These are phyloP conservation scores for Kurtzmaniella natalensis DNA, from an alignment of 1,139 yeast genomes.

Conservation along the genomic window DNA sequence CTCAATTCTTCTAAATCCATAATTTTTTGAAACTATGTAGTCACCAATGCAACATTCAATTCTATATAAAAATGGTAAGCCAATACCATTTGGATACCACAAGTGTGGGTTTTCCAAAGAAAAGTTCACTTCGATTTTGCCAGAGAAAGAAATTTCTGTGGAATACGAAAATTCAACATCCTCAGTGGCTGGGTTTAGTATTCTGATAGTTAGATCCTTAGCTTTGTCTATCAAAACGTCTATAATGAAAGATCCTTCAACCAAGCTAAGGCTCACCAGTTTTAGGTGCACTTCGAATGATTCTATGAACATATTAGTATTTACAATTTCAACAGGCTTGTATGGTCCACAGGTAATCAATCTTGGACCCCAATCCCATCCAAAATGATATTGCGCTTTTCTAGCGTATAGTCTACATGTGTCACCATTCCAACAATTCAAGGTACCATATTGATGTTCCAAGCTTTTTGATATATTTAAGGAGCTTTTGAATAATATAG, in stretches of 20 bases:
- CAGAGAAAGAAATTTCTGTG: not conserved
- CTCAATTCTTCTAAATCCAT: constrained; percentile 37
- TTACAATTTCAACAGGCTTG: constrained; percentile 31
- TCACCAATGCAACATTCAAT: constrained; percentile 13
- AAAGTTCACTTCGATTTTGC: constrained; percentile 1
- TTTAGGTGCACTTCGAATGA: constrained; percentile 7
- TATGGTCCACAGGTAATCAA: constrained; percentile 46
- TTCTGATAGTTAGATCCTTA: not conserved
- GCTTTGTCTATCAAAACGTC: constrained; percentile 1
- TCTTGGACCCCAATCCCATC: constrained; percentile 60
- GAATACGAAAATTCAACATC: not conserved
- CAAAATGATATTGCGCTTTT: constrained; percentile 53
- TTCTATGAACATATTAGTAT: constrained; percentile 15
- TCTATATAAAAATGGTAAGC: constrained; percentile 29
- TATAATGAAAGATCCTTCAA: constrained; percentile 2
- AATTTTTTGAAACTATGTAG: constrained; percentile 9
- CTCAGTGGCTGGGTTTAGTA: not conserved
- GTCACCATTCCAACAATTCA: constrained; percentile 36
- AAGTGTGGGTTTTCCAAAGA: constrained; percentile 20
- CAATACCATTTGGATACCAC: constrained; percentile 42
- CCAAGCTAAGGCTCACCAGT: constrained; percentile 4
- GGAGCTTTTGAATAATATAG: constrained; percentile 21
- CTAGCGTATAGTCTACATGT: constrained; percentile 37
- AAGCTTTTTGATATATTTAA: constrained; percentile 16
- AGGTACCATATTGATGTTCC: constrained; percentile 17